Evolutionary conservation across 306 rosid species (phyloP).

Genomic region (Clitoria ternatea): DNA sequence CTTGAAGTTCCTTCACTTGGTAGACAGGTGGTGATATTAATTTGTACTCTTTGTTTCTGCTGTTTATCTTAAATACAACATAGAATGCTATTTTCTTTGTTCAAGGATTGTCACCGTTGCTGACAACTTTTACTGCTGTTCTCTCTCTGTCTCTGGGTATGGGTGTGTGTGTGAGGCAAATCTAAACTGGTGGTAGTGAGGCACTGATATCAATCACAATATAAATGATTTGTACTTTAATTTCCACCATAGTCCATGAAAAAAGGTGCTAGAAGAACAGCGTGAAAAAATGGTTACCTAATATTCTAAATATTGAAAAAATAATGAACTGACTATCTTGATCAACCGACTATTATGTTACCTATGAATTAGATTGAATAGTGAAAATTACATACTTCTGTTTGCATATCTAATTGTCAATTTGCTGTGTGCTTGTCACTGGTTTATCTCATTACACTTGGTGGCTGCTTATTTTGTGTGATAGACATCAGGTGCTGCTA

Average conservation of each 20-base stretch:
- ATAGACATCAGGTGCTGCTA: constrained; percentile 91
- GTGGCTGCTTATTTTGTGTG: constrained; percentile 20
- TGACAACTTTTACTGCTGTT: neutral
- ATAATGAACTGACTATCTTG: neutral
- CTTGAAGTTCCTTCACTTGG: constrained; percentile 97
- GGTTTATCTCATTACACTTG: neutral
- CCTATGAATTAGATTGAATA: neutral
- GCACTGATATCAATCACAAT: neutral
- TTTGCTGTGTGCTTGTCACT: neutral
- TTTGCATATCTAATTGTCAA: constrained; percentile 2
- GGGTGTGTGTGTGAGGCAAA: no score
- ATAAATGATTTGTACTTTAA: neutral
- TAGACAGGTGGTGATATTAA: constrained; percentile 79
- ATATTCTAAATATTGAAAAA: constrained; percentile 3
- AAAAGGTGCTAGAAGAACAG: neutral
- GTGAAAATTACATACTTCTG: neutral
- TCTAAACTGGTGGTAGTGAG: neutral
- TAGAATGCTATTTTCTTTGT: neutral
- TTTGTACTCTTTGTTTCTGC: neutral
- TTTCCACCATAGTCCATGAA: neutral
- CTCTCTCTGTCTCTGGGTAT: neutral
- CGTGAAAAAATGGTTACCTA: neutral
- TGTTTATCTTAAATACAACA: constrained; percentile 7
- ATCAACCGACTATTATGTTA: neutral
- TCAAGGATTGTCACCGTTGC: neutral